These are phyloP conservation scores for Nothophoma quercina DNA, from an alignment of 2,329 filamentous ascomycete genomes.

Conservation along the genomic window DNA sequence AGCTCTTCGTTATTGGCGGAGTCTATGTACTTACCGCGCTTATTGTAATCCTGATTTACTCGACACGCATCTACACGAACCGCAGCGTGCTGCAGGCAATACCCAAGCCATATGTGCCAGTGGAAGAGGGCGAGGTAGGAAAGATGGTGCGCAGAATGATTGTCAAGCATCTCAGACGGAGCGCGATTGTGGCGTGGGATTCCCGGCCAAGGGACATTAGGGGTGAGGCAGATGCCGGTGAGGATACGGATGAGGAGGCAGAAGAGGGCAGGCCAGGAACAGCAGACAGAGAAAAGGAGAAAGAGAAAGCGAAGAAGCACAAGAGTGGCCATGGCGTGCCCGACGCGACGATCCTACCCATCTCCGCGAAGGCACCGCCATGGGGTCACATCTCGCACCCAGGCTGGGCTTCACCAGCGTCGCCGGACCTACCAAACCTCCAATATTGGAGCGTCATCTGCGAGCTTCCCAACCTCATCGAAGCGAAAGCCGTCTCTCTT, in stretches of 20 bases:
- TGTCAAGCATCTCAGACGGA: constrained; percentile 73
- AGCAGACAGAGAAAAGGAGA: constrained; percentile 41
- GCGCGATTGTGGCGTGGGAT: constrained; percentile 82
- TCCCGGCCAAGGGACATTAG: constrained; percentile 70
- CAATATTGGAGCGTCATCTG: constrained; percentile 82
- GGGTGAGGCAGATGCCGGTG: constrained; percentile 48
- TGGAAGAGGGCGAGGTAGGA: constrained; percentile 83
- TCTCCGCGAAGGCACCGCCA: constrained; percentile 59
- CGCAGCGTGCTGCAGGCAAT: constrained; percentile 80
- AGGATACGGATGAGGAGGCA: constrained; percentile 21
- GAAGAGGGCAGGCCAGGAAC: constrained; percentile 28
- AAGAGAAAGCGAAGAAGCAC: constrained; percentile 37
- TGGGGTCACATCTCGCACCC: constrained; percentile 89
- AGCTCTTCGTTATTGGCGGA: constrained; percentile 82
- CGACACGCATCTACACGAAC: constrained; percentile 85
- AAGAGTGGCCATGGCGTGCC: constrained; percentile 32
- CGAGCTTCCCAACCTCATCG: constrained; percentile 88
- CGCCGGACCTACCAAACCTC: constrained; percentile 77
- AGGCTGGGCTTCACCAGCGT: constrained; percentile 86
- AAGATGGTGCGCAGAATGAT: constrained; percentile 80
- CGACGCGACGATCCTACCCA: constrained; percentile 45
- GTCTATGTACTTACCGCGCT: constrained; percentile 76
- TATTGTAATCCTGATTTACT: constrained; percentile 78
- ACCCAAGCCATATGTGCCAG: constrained; percentile 84
- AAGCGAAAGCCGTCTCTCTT: constrained; percentile 90